Conservation (phyloP, 345 rosid genomes). For the Mangifera indica region DNA sequence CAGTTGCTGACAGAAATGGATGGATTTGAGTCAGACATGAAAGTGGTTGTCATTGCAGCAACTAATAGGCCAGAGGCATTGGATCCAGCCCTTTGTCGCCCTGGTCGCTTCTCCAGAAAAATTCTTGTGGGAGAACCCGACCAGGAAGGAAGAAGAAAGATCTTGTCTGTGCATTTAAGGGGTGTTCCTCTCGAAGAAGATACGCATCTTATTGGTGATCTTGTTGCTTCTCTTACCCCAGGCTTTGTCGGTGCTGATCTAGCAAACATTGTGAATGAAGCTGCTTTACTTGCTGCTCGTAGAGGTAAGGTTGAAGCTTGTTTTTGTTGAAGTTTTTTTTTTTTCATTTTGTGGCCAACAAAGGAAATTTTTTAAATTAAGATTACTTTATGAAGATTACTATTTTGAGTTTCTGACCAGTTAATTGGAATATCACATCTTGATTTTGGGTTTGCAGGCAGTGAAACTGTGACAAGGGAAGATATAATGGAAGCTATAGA, state of each 20-base stretch:
- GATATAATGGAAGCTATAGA: slow-evolving; percentile 96
- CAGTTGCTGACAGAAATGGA: slow-evolving; percentile 99
- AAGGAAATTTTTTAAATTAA: too few species aligned
- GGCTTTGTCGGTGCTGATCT: slow-evolving; percentile 98
- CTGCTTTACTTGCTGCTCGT: slow-evolving; percentile 95
- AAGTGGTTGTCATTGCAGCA: slow-evolving; percentile 87
- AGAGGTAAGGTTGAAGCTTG: slow-evolving; percentile 51
- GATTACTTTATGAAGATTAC: too few species aligned
- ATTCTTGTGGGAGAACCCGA: slow-evolving; percentile 90
- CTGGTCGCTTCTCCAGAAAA: slow-evolving; percentile 96
- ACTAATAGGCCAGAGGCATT: slow-evolving; percentile 94
- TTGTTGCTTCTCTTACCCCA: slow-evolving; percentile 86
- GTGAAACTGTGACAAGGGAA: slow-evolving; percentile 75
- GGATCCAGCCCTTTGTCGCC: slow-evolving; percentile 92
- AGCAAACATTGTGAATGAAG: slow-evolving; percentile 88
- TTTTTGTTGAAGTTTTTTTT: not conserved
- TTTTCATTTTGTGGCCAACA: too few species aligned
- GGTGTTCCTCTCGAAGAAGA: slow-evolving; percentile 89
- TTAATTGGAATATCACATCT: not conserved
- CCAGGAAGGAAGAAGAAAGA: slow-evolving; percentile 85
- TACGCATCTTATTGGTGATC: slow-evolving; percentile 54
- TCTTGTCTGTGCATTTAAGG: slow-evolving; percentile 84
- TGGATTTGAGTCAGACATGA: slow-evolving; percentile 83
- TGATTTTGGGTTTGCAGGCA: slow-evolving; percentile 44
- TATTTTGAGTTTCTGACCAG: not conserved